phyloP scores from a whole-genome alignment of 2,329 filamentous ascomycete genomes.

The Cladobotryum mycophilum region DNA sequence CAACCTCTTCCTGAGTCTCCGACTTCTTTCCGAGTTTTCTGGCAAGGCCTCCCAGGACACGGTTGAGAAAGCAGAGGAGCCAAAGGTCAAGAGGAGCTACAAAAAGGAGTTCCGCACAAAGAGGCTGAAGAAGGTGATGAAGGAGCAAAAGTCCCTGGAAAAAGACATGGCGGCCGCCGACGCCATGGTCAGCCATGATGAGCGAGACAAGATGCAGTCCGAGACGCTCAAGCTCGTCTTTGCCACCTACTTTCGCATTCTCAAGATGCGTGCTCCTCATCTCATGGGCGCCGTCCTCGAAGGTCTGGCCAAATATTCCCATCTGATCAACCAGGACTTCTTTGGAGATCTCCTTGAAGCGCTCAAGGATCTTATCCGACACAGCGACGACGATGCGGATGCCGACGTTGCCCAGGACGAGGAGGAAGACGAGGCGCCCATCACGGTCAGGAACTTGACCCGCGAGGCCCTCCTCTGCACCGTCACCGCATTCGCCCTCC shows the following conservation, averaged over 20 bases:
- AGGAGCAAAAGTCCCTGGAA: constrained; percentile 80
- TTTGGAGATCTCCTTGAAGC: constrained; percentile 95
- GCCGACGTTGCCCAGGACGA: constrained; percentile 17
- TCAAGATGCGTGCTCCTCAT: constrained; percentile 73
- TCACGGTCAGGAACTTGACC: constrained; percentile 59
- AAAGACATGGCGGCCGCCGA: constrained; percentile 93
- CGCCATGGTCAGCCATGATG: constrained; percentile 84
- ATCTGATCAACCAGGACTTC: constrained; percentile 98
- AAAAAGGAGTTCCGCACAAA: constrained; percentile 87
- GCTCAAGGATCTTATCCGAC: constrained; percentile 81
- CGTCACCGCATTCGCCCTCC: constrained; percentile 91
- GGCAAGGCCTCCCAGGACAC: constrained; percentile 74
- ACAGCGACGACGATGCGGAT: constrained; percentile 56
- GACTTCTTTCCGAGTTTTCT: constrained; percentile 80
- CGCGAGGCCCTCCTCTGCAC: constrained; percentile 90
- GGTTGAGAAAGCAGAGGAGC: constrained; percentile 55
- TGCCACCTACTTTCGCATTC: constrained; percentile 86
- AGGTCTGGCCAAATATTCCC: constrained; percentile 86
- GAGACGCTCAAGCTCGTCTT: constrained; percentile 97
- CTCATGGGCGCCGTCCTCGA: constrained; percentile 97
- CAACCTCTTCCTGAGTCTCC: constrained; percentile 85
- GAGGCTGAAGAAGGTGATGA: constrained; percentile 71
- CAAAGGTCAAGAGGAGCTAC: constrained; percentile 38
- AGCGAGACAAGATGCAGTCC: constrained; percentile 87
- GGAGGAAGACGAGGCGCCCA: constrained; percentile 32